Evolutionary conservation across 257 asterid species (phyloP).

Genomic region (Parsonsia alboflavescens): DNA sequence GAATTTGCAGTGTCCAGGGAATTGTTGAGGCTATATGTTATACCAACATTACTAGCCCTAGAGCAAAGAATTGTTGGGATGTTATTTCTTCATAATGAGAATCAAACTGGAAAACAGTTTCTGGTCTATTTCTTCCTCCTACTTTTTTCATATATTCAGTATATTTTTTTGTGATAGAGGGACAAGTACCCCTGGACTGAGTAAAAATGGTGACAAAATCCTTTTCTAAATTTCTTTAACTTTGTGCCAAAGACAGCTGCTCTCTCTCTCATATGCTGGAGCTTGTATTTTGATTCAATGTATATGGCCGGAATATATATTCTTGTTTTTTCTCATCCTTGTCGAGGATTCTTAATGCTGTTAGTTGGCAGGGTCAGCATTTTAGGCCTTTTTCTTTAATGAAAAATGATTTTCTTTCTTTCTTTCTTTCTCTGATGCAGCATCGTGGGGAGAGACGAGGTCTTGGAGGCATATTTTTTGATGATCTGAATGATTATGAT

Average conservation of each 20-base stretch:
- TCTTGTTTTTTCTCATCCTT: neutral
- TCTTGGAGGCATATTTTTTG: constrained; percentile 97
- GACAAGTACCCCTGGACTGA: no score
- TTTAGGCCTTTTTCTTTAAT: neutral
- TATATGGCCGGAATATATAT: neutral
- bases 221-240: no score
- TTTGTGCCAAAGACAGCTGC: no score
- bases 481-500: constrained; percentile 81
- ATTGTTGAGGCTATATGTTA: neutral
- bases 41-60: neutral
- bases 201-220: no score
- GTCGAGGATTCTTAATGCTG: no score
- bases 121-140: neutral
- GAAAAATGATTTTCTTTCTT: neutral
- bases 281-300: no score
- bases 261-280: neutral
- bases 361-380: neutral
- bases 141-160: neutral
- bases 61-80: no score
- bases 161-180: no score
- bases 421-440: constrained; percentile 41
- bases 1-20: no score
- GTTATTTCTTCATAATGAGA: neutral
- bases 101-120: neutral
- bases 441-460: constrained; percentile 98